Evolutionary conservation across 73 alveolate genomes (phyloP).

Genomic region (Halteria grandinella): DNA sequence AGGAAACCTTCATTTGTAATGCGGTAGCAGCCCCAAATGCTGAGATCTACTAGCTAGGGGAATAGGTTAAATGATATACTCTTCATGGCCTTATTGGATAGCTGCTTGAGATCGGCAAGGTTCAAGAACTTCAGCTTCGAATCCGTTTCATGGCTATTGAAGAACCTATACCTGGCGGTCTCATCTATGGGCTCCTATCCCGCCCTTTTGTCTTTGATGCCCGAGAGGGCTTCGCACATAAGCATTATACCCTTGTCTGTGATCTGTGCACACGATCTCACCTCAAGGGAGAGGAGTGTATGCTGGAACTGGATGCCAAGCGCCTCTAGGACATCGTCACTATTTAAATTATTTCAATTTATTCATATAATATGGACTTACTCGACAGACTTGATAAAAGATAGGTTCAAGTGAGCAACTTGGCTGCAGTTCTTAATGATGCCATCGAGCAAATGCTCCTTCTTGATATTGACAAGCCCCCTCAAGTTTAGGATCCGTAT

Average conservation of each 20-base stretch:
- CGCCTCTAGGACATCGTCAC: conserved; percentile 48
- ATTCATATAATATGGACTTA: no score
- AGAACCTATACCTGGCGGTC: conserved; percentile 17
- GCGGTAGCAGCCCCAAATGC: conserved; percentile 65
- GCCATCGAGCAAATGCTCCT: neutral
- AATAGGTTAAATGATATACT: conserved; percentile 48
- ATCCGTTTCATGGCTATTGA: conserved; percentile 24
- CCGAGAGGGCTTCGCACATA: conserved; percentile 53
- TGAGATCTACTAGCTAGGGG: conserved; percentile 54
- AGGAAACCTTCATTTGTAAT: conserved; percentile 67
- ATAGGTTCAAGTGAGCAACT: conserved; percentile 58
- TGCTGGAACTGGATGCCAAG: conserved; percentile 19
- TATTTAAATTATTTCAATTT: no score
- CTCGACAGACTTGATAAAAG: conserved; percentile 56
- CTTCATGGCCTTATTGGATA: conserved; percentile 46
- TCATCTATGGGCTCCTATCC: conserved; percentile 48
- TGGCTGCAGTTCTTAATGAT: conserved; percentile 14
- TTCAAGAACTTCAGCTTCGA: conserved; percentile 48
- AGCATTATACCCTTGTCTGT: conserved; percentile 62
- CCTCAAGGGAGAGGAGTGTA: conserved; percentile 53
- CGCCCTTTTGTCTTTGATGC: conserved; percentile 23
- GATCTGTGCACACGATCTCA: conserved; percentile 57
- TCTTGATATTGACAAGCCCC: conserved; percentile 8
- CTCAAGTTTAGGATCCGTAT: conserved; percentile 42
- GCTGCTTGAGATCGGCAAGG: conserved; percentile 47